phyloP scores from a whole-genome alignment of 345 rosid species.

The Punica granatum region DNA sequence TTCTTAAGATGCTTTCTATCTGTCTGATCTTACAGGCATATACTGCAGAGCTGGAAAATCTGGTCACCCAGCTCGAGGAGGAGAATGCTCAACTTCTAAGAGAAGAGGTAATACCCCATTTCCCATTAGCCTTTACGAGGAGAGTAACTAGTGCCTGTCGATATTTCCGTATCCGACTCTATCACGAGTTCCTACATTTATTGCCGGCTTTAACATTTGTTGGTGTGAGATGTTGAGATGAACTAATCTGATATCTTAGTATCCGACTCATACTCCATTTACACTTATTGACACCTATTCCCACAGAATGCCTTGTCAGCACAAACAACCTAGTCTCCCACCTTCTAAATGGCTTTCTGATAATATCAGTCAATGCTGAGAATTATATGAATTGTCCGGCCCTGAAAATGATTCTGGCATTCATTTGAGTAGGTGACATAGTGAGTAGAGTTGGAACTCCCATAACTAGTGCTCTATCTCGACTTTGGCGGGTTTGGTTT shows the following conservation, averaged over 20 bases:
- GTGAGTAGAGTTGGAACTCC: background rate
- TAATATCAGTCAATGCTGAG: background rate
- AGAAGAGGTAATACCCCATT: slow-evolving; percentile 40
- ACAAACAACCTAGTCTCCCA: background rate
- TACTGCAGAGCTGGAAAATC: slow-evolving; percentile 45
- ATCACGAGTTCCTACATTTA: background rate
- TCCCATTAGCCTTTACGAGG: too few relatives aligned
- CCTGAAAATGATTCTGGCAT: background rate
- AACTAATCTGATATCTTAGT: background rate
- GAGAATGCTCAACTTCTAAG: slow-evolving; percentile 38
- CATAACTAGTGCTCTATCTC: background rate
- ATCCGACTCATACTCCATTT: background rate
- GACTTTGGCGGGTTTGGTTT: too few relatives aligned
- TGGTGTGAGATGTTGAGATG: background rate
- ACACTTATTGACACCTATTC: background rate
- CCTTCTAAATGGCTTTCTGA: background rate
- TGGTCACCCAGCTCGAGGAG: slow-evolving; percentile 50
- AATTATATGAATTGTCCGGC: background rate
- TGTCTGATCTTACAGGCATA: slow-evolving; percentile 37
- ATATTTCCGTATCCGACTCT: background rate
- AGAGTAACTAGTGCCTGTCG: too few relatives aligned
- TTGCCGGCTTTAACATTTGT: background rate
- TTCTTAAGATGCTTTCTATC: background rate
- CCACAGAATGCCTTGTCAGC: background rate
- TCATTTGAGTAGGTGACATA: background rate